phyloP scores from a whole-genome alignment of 805 yeast genomes.

The Jamesozyma spencerorum region DNA sequence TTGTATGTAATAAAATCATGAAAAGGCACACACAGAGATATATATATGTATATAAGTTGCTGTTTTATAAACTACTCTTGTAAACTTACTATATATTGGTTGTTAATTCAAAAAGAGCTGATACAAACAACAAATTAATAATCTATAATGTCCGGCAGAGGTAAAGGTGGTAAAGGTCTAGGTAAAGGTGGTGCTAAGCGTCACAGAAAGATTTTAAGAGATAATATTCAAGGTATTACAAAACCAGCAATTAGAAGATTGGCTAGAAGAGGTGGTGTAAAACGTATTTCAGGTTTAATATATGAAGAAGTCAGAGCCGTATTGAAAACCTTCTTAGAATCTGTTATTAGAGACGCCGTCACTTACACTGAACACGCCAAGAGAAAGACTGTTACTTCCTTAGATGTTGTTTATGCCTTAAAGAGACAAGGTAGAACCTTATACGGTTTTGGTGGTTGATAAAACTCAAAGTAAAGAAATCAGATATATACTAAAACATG shows the following conservation, averaged over 20 bases:
- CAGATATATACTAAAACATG: neutral
- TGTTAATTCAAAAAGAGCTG: too few relatives aligned
- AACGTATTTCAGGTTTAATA: conserved; percentile 96
- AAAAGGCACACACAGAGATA: too few relatives aligned
- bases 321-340: conserved; percentile 88
- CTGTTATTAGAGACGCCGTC: conserved; percentile 97
- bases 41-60: too few relatives aligned
- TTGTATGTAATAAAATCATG: too few relatives aligned
- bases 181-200: conserved; percentile 99
- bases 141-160: conserved; percentile 86
- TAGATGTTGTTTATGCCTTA: conserved; percentile 97
- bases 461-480: too few relatives aligned
- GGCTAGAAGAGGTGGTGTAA: conserved; percentile 99
- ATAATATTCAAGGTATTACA: conserved; percentile 98
- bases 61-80: too few relatives aligned
- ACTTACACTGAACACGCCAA: conserved; percentile 99
- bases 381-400: conserved; percentile 99
- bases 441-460: conserved; percentile 99
- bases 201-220: conserved; percentile 99
- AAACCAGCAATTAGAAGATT: conserved; percentile 99
- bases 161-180: conserved; percentile 99
- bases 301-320: conserved; percentile 98
- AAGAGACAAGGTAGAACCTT: conserved; percentile 99
- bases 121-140: too few relatives aligned
- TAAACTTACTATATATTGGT: too few relatives aligned